Base-by-base conservation (phyloP, 202 grass and related monocot species). In the Schoenoplectus tabernaemontani region DNA sequence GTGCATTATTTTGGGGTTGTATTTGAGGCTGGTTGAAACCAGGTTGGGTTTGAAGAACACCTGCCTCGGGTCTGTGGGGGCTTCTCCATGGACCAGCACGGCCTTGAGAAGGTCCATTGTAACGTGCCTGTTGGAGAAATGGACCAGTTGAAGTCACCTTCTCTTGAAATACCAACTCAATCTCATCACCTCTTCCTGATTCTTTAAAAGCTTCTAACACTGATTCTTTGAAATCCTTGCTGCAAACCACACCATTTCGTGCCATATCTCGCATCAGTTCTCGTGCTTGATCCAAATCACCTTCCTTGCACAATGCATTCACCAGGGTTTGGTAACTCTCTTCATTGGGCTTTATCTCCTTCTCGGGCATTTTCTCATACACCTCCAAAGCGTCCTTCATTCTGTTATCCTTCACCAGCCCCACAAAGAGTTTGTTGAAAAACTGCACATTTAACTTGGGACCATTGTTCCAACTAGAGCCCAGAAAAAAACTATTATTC, bases 351-450 rank as follows among this genome's bases (percentile, higher is more conserved):
- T 62, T 93, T 36, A 91, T 87, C 72, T 87, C 93, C 60, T 87
- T 96, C 46, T 91, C 90, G 48, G 83, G 11, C 90, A 96, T 89
- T 76, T 88, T 97, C 34, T 78, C 87, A 1, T 91, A 97, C 9
- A 89, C 86, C 76, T 97, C 88, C 75, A 97, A 76, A 57, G 93
- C 93, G 58, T 91, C 77, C 69, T 87, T 70, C 19, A 93, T 85
- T 62, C 26, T 59, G 19, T 83, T 88, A 83, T 89, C 90, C 65
- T 89, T 88, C 4, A 80, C 76, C 81, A 97, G 80, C 22, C 93
- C 93, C 76, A 87, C 82, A 81, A 93, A 93, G 83, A 97, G 87
- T 42, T 60, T 83, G 57, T 97, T 93, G 64, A 90, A 93, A 78
- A 97, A 89, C 47, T 78, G 79, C 0, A 91, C 83, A 61, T 93